Evolutionary conservation across 78 protist species (phyloP).

Genomic region (Dictyostelium citrinum): DNA sequence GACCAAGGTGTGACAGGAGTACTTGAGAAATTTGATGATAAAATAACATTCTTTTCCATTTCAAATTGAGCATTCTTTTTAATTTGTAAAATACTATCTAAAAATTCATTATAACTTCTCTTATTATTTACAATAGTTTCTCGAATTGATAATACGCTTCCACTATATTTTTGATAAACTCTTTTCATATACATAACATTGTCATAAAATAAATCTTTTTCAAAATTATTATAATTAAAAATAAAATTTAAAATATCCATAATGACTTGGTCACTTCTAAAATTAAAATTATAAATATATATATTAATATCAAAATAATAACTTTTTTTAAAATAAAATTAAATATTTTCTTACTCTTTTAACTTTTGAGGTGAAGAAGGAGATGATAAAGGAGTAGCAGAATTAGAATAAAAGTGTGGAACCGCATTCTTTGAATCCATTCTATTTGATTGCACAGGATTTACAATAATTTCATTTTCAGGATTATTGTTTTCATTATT

Average conservation of each 20-base stretch:
- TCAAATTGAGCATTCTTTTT: neutral
- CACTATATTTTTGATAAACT: neutral
- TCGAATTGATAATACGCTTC: neutral
- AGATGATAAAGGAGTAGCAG: neutral
- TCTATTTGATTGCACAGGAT: neutral
- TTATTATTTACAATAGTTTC: neutral
- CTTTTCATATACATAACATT: neutral
- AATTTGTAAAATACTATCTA: neutral
- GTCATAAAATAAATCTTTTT: neutral
- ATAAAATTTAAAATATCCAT: neutral
- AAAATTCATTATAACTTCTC: neutral
- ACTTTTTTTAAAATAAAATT: no score
- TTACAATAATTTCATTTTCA: neutral
- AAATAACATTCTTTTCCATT: neutral
- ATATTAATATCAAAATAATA: neutral
- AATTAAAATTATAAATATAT: neutral
- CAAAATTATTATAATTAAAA: neutral
- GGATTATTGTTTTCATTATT: neutral
- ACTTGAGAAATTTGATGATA: neutral
- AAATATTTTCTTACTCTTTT: neutral
- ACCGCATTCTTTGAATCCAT: neutral
- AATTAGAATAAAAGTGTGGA: neutral
- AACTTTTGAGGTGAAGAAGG: neutral
- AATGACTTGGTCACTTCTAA: neutral
- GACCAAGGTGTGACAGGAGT: neutral